Evolutionary conservation across 768 basidiomycete genomes (phyloP).

Genomic region (Mycena albidolilacea): DNA sequence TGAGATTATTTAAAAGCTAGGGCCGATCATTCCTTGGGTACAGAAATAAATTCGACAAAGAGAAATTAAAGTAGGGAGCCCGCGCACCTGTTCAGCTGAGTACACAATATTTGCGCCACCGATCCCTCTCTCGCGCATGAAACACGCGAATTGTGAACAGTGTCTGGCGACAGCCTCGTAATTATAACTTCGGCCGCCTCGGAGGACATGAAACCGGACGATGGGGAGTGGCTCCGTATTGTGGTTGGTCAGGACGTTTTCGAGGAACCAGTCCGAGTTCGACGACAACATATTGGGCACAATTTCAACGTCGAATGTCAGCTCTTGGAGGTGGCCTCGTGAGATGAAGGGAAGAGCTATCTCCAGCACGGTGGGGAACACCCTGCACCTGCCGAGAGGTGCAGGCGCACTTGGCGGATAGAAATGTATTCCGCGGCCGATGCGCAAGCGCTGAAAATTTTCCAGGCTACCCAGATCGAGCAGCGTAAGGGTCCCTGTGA

Average conservation of each 20-base stretch:
- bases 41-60: too few relatives aligned
- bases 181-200: neutral
- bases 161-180: neutral
- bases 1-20: too few relatives aligned
- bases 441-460: neutral
- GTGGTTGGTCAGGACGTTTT: neutral
- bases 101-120: too few relatives aligned
- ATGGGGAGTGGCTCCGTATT: neutral
- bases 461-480: neutral
- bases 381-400: neutral
- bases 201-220: neutral
- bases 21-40: too few relatives aligned
- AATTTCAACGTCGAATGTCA: constrained; percentile 3
- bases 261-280: neutral
- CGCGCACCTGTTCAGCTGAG: too few relatives aligned
- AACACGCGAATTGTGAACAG: neutral
- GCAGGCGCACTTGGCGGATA: neutral
- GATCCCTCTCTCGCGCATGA: neutral
- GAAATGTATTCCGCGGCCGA: neutral
- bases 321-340: neutral
- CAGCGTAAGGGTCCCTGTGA: neutral
- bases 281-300: neutral
- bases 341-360: neutral
- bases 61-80: too few relatives aligned
- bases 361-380: neutral